Evolutionary conservation across 164 flowering plant genomes (phyloP), one percentile per base, ranked within the genome.

Genomic region (Taxillus chinensis): DNA sequence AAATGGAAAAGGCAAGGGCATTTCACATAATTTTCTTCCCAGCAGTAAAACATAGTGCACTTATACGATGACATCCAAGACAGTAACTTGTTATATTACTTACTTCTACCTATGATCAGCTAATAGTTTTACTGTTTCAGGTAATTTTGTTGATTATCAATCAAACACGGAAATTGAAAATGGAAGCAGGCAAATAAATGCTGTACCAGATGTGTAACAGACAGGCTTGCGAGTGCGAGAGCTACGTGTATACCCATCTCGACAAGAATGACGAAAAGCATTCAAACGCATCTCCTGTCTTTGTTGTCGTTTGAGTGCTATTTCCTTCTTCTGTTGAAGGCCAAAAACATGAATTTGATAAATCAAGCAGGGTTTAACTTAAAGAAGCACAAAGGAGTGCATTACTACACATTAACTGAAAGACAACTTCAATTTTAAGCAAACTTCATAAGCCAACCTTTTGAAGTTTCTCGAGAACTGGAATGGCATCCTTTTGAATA

Each of bases 151-250:
- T 27, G 27, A 27, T 27, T 27, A 27, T 27, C 27, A 27, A 27
- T 27, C 27, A 27, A 0, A 27, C 27, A 2, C 2, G 27, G 27
- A 27, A 27, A 27, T 27, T 27, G 27, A 27, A 27, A 27, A 27
- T 27, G 27, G 27, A 27, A 27, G 27, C 27, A 27, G 2, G 27
- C 27, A 27, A 27, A 27, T 27, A 27, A 27, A 49, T 54, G 60
- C 7, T 73, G 50, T 85, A 86, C 95, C 95, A 78, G 67, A 88
- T 73, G 86, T 85, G 73, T 90, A 90, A 43, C 62, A 74, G 68
- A 80, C 76, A 60, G 84, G 85, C 78, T 68, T 77, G 8, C 80
- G 84, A 62, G 38, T 74, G 62, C 92, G 92, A 65, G 77, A 77
- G 39, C 84, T 65, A 39, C 95, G 86, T 56, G 80, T 70, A 54